These are phyloP conservation scores for Vaccinium corymbosum DNA, from an alignment of 148 eudicot species.

Conservation along the genomic window DNA sequence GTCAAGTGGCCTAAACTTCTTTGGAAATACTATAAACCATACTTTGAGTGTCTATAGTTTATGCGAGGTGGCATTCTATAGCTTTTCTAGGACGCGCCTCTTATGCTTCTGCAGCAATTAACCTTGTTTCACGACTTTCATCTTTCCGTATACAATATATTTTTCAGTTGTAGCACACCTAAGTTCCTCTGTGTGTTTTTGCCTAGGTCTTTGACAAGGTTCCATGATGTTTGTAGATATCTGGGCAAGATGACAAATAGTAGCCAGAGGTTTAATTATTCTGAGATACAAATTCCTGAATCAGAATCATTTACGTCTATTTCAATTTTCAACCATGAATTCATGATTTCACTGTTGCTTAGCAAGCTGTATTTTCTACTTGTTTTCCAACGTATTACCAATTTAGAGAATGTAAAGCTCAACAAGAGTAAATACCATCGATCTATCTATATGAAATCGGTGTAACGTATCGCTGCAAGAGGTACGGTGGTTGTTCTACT, in stretches of 20 bases:
- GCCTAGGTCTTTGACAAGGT: background rate
- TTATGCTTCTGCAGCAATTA: conserved; percentile 1
- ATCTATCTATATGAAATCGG: background rate
- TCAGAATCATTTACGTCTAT: background rate
- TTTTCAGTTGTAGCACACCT: background rate
- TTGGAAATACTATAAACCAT: background rate
- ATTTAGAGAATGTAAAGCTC: background rate
- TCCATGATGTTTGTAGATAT: background rate
- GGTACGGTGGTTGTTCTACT: background rate
- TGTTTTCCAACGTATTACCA: background rate
- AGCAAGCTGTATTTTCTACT: background rate
- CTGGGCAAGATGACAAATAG: background rate
- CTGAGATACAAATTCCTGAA: background rate
- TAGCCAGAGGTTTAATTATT: background rate
- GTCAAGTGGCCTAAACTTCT: background rate
- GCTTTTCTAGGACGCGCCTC: background rate
- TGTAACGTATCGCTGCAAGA: background rate
- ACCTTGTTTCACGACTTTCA: background rate
- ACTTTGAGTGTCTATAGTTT: conserved; percentile 10
- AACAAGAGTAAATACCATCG: background rate
- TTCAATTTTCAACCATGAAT: background rate
- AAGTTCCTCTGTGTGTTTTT: background rate
- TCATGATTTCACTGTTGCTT: background rate
- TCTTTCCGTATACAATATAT: background rate
- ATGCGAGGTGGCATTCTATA: background rate